phyloP scores from a whole-genome alignment of 495 filamentous ascomycete genomes.

The Penicillium riverlandense region DNA sequence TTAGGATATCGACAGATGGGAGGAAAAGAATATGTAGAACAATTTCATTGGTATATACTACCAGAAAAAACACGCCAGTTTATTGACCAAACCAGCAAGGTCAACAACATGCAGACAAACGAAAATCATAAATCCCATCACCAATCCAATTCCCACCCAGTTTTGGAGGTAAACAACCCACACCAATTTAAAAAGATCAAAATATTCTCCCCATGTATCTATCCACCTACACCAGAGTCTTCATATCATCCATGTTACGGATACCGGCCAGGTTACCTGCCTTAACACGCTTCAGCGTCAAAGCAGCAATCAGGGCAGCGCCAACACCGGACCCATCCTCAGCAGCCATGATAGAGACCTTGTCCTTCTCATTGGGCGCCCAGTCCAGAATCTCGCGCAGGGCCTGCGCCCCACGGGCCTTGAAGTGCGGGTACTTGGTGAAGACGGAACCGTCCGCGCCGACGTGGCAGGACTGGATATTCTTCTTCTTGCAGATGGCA shows the following conservation, averaged over 20 bases:
- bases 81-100: too few species aligned
- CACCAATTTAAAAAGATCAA: too few species aligned
- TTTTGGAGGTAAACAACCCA: too few species aligned
- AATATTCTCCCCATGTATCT: too few species aligned
- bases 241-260: conserved; percentile 54
- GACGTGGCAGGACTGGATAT: conserved; percentile 79
- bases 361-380: conserved; percentile 71
- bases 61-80: too few species aligned
- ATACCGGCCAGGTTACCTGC: conserved; percentile 75
- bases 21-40: too few species aligned
- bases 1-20: too few species aligned
- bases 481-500: conserved; percentile 94
- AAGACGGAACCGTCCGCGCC: conserved; percentile 95
- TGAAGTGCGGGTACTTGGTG: conserved; percentile 98
- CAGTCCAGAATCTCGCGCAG: conserved; percentile 93
- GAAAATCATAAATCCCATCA: too few species aligned
- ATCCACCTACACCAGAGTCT: conserved; percentile 20
- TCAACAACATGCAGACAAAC: too few species aligned
- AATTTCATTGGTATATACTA: too few species aligned
- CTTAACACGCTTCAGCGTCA: conserved; percentile 82
- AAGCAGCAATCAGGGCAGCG: conserved; percentile 85
- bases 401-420: conserved; percentile 78
- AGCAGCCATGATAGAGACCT: conserved; percentile 75
- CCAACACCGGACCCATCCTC: conserved; percentile 97
- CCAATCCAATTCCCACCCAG: too few species aligned